Evolutionary conservation across 2,329 filamentous ascomycete species (phyloP).

Genomic region (Cladosporium velox): DNA sequence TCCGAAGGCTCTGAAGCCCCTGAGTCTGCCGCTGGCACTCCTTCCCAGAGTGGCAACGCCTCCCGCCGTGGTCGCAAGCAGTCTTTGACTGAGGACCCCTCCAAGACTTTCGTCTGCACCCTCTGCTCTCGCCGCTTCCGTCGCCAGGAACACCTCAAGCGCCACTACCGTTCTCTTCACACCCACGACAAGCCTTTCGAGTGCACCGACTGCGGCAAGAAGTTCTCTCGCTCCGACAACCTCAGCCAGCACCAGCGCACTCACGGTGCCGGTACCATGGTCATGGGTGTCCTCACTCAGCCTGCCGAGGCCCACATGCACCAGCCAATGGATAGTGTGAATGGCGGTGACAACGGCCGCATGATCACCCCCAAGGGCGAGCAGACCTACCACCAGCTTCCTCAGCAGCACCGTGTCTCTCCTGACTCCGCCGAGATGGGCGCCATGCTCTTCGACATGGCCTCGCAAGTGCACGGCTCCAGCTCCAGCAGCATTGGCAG

Average conservation of each 20-base stretch:
- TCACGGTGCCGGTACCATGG: conserved; percentile 84
- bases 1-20: conserved; percentile 32
- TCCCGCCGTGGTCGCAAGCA: conserved; percentile 97
- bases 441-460: conserved; percentile 74
- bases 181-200: conserved; percentile 98
- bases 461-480: conserved; percentile 71
- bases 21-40: conserved; percentile 35
- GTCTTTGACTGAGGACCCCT: conserved; percentile 94
- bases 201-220: conserved; percentile 97
- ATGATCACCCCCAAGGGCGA: conserved; percentile 40
- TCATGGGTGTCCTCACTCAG: conserved; percentile 74
- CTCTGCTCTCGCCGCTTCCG: conserved; percentile 97
- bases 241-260: conserved; percentile 93
- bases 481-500: conserved; percentile 48
- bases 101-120: conserved; percentile 97
- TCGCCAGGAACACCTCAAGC: conserved; percentile 96
- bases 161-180: conserved; percentile 96
- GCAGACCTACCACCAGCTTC: conserved; percentile 28
- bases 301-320: conserved; percentile 34
- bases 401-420: conserved; percentile 33
- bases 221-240: conserved; percentile 98
- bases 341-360: conserved; percentile 38
- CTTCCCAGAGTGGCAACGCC: conserved; percentile 53
- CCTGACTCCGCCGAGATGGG: conserved; percentile 67
- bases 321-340: conserved; percentile 37